phyloP scores from a whole-genome alignment of 2,329 filamentous ascomycete species.

The Decorospora gaudefroyi region DNA sequence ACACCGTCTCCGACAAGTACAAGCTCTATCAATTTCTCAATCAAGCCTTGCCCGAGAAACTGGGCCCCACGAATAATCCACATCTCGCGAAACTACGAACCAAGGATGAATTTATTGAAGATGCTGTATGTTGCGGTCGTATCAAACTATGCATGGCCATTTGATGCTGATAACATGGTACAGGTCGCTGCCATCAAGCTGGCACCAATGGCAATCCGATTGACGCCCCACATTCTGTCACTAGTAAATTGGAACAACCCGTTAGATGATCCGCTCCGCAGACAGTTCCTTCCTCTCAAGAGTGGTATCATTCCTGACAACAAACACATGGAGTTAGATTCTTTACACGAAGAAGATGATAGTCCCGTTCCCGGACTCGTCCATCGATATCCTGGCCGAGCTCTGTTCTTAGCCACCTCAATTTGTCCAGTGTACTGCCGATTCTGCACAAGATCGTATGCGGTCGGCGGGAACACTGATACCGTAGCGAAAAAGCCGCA shows the following conservation, averaged over 20 bases:
- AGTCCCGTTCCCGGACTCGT: conserved; percentile 62
- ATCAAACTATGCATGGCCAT: neutral
- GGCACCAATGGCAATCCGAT: conserved; percentile 63
- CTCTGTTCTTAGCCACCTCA: conserved; percentile 63
- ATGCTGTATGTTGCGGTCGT: conserved; percentile 48
- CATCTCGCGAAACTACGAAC: conserved; percentile 50
- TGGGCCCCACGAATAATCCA: conserved; percentile 48
- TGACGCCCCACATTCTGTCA: conserved; percentile 65
- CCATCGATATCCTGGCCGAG: conserved; percentile 67
- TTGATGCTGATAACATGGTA: neutral
- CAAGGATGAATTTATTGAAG: conserved; percentile 59
- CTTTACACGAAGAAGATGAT: conserved; percentile 62
- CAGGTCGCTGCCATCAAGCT: conserved; percentile 54
- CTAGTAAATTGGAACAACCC: conserved; percentile 64
- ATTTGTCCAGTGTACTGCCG: conserved; percentile 67
- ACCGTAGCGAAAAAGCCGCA: conserved; percentile 50
- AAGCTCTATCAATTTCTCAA: conserved; percentile 58
- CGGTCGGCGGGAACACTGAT: conserved; percentile 61
- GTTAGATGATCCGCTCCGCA: conserved; percentile 62
- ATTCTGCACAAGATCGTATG: conserved; percentile 66
- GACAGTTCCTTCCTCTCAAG: conserved; percentile 63
- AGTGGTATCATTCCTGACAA: conserved; percentile 61
- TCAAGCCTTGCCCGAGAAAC: conserved; percentile 55
- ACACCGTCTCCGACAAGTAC: conserved; percentile 56
- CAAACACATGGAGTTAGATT: conserved; percentile 60